phyloP scores from a whole-genome alignment of 83 land plant genomes.

The Thuja plicata region DNA sequence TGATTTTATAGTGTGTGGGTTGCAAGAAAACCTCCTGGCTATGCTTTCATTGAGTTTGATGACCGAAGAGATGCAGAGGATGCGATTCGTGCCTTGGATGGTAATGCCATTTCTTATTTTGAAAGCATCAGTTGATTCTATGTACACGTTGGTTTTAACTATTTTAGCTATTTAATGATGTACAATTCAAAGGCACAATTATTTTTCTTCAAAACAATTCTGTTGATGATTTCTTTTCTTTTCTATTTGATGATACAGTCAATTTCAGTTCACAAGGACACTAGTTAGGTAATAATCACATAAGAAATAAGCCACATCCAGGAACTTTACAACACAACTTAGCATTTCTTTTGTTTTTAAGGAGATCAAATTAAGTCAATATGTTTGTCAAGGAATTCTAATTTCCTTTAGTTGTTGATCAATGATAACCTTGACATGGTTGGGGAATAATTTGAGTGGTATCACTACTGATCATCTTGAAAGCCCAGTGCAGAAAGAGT shows the following conservation, averaged over 20 bases:
- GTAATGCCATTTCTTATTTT: slow-evolving; percentile 1
- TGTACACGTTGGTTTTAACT: neutral
- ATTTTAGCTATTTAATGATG: neutral
- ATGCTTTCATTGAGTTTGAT: slow-evolving; percentile 31
- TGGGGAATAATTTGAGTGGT: neutral
- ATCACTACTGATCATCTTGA: neutral
- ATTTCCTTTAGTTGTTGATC: neutral
- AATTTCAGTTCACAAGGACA: neutral
- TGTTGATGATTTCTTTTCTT: neutral
- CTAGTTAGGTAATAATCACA: neutral
- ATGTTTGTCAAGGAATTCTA: neutral
- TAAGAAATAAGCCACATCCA: neutral
- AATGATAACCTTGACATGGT: neutral
- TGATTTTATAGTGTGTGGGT: slow-evolving; percentile 25
- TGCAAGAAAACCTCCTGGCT: slow-evolving; percentile 30
- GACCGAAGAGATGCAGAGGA: slow-evolving; percentile 27
- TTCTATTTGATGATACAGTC: neutral
- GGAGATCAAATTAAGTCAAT: neutral
- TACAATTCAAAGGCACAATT: neutral
- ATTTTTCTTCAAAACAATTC: neutral
- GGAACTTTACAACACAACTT: neutral
- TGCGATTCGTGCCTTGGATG: slow-evolving; percentile 23
- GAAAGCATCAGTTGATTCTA: neutral
- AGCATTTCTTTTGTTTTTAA: neutral
- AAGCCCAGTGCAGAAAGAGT: neutral